Evolutionary conservation across 2,329 filamentous ascomycete genomes (phyloP).

Genomic region (Dactylellina cionopaga): DNA sequence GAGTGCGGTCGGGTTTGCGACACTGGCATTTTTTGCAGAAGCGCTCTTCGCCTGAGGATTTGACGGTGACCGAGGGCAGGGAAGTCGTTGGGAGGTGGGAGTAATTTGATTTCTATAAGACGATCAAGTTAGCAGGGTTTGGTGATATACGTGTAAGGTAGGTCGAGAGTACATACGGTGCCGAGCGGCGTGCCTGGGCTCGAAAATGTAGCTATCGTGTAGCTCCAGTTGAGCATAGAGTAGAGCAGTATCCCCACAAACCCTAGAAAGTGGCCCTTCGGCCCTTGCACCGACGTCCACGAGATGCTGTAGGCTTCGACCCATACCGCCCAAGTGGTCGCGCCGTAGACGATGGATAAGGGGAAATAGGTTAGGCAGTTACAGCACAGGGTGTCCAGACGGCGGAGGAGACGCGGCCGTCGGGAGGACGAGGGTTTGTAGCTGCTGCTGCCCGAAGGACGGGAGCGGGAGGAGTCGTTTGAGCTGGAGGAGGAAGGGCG

Average conservation of each 20-base stretch:
- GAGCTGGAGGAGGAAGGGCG: constrained; percentile 48
- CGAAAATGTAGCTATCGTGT: constrained; percentile 93
- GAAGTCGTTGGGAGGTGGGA: constrained; percentile 80
- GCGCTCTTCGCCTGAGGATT: constrained; percentile 83
- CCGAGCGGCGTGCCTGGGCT: constrained; percentile 76
- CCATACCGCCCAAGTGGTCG: constrained; percentile 95
- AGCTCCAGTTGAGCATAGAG: constrained; percentile 82
- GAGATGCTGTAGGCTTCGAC: constrained; percentile 76
- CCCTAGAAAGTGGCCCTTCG: constrained; percentile 67
- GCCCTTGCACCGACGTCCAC: constrained; percentile 64
- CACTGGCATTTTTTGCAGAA: constrained; percentile 98
- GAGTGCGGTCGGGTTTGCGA: constrained; percentile 91
- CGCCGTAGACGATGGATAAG: constrained; percentile 84
- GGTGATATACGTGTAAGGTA: background rate
- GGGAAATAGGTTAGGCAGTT: constrained; percentile 81
- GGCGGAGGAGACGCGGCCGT: constrained; percentile 54
- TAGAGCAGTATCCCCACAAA: constrained; percentile 77
- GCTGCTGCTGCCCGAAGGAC: constrained; percentile 29
- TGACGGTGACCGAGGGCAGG: constrained; percentile 84
- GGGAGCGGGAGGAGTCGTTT: constrained; percentile 48
- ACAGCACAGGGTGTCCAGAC: constrained; percentile 70
- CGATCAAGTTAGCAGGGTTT: constrained; percentile 1
- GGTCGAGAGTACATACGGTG: constrained; percentile 39
- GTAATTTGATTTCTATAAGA: constrained; percentile 70
- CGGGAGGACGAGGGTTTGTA: constrained; percentile 40